Evolutionary conservation across 805 yeast species (phyloP), one percentile per base, ranked within the genome.

Genomic region (Monosporozyma solicola): DNA sequence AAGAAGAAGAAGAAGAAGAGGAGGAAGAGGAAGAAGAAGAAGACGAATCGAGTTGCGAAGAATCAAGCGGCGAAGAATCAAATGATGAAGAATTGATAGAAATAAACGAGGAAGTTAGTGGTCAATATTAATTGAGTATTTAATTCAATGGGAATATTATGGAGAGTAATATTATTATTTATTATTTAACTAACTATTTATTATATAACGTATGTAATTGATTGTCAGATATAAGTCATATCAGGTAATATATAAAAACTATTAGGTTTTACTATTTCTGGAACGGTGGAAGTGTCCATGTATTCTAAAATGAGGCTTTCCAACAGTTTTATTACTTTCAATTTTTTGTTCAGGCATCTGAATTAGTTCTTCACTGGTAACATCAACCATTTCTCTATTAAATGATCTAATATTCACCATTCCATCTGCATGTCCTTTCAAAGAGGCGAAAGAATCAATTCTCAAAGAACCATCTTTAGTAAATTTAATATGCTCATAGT

Each of bases 401-500:
- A 35, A 35, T 13, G n/a, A 13, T 24, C 15, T 9, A 24, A 43
- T 22, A 43, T 24, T 43, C 3, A 33, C 31, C 43, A 20, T 35
- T 25, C 25, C 46, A 44, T 33, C 27, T 9, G 24, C 4, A 22
- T 24, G 25, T 45, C 8, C 15, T 15, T 10, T 16, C 29, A 59
- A 51, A 20, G 60, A 55, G 7, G 59, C 55, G 46, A 55, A 60
- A 9, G 61, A 61, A 7, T 50, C 53, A 32, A 64, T 52, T 49
- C 59, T 52, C 2, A 64, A 53, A 2, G 60, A 54, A 22, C 52
- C 57, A 5, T 54, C 58, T 0, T 57, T 54, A 13, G 57, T 61
- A 50, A 64, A 61, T 25, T 58, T 56, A 8, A 64, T 48, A 24
- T 55, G 15, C 41, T 55, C 53, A 47, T 63, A 55, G 1, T 33